Evolutionary conservation across 805 yeast genomes (phyloP).

Genomic region (Candida endomychidarum): DNA sequence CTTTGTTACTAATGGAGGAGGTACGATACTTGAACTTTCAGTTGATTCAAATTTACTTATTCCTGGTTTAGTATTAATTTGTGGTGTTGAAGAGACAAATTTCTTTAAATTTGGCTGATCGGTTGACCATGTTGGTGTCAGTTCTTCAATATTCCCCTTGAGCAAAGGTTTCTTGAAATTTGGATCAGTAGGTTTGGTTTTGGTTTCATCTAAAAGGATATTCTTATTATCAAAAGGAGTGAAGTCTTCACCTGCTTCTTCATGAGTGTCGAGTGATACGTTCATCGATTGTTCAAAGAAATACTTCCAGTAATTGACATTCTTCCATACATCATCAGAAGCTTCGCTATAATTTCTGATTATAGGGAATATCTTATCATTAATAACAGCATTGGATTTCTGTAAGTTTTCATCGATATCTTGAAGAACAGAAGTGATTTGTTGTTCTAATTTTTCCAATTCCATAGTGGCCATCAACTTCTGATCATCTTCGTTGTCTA

Average conservation of each 20-base stretch:
- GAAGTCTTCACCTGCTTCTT: slow-evolving; percentile 2
- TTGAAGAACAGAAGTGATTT: slow-evolving; percentile 73
- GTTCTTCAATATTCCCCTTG: slow-evolving; percentile 25
- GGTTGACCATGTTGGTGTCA: slow-evolving; percentile 37
- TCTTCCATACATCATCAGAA: slow-evolving; percentile 62
- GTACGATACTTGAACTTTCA: slow-evolving; percentile 24
- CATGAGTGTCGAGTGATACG: slow-evolving; percentile 45
- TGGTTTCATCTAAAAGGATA: slow-evolving; percentile 20
- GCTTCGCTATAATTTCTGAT: slow-evolving; percentile 58
- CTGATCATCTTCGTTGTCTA: slow-evolving; percentile 11
- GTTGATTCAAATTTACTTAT: slow-evolving; percentile 20
- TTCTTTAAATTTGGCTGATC: slow-evolving; percentile 20
- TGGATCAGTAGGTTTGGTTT: slow-evolving; percentile 4
- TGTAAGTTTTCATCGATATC: slow-evolving; percentile 75
- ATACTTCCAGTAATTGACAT: slow-evolving; percentile 71
- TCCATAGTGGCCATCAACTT: slow-evolving; percentile 29
- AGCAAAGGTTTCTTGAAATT: slow-evolving; percentile 21
- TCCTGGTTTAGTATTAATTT: slow-evolving; percentile 5
- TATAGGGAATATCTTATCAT: slow-evolving; percentile 66
- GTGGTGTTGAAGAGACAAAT: slow-evolving; percentile 12
- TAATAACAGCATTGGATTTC: slow-evolving; percentile 64
- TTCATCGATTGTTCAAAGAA: slow-evolving; percentile 61
- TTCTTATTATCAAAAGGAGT: slow-evolving; percentile 9
- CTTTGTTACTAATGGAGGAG: slow-evolving; percentile 20
- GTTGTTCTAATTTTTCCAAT: slow-evolving; percentile 71